Conservation (phyloP, 2,329 filamentous ascomycete genomes). For the Helotiales sp. region DNA sequence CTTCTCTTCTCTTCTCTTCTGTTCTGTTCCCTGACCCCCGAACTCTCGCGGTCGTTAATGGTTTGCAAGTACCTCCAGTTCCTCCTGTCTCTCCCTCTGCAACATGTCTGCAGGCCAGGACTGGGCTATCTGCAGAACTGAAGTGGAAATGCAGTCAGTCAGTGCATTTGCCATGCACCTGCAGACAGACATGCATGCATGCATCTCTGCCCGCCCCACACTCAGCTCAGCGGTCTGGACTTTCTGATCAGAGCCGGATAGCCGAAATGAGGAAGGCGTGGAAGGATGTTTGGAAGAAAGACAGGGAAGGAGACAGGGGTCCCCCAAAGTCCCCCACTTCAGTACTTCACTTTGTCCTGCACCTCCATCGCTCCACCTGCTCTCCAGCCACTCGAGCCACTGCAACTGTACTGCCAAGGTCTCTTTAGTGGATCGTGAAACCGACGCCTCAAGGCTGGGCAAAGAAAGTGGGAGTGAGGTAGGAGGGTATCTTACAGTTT, state of each 20-base stretch:
- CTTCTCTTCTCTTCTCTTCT: background rate
- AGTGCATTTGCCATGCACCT: background rate
- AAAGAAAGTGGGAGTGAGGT: background rate
- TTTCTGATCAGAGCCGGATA: background rate
- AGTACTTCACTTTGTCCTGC: background rate
- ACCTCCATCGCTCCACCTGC: background rate
- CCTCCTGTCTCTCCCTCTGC: too few relatives aligned
- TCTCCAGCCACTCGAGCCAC: background rate
- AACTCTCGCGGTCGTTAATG: background rate
- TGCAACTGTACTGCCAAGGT: too few relatives aligned
- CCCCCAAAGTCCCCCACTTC: background rate
- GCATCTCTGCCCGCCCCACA: background rate
- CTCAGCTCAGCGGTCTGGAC: background rate
- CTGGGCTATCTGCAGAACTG: background rate
- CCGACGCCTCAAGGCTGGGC: constrained; percentile 4
- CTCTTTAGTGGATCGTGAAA: constrained; percentile 1
- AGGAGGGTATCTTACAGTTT: too few relatives aligned
- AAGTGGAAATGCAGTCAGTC: background rate
- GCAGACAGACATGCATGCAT: too few relatives aligned
- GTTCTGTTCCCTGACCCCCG: background rate
- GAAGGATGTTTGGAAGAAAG: background rate
- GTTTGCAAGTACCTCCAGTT: background rate
- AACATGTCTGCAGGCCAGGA: background rate
- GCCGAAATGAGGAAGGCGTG: background rate
- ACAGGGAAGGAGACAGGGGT: background rate